Base-by-base conservation (phyloP, 495 filamentous ascomycete species). In the Lasiosphaeria hispida region DNA sequence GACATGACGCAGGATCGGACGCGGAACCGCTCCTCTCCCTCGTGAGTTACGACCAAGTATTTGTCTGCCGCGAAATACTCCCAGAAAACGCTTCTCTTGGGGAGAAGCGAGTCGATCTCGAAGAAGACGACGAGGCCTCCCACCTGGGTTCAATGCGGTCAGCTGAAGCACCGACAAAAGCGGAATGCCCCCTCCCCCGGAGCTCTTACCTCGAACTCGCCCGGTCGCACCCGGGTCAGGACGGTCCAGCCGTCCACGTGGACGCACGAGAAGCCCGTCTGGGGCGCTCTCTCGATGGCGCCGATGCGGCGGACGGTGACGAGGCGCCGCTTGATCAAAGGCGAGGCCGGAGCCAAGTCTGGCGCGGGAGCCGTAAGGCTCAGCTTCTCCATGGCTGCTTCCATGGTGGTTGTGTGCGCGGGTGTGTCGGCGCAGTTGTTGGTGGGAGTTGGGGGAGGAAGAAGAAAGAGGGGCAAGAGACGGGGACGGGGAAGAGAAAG, bases 31-130 rank as follows among this genome's bases (percentile, higher is more conserved):
- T 38, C 4, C n/a, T 64, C 45, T 30, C 49, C 57, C 5, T 56
- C 17, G 57, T 48, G 57, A 8, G 30, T 13, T 23, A 50, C 48
- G 35, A 34, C 48, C 18, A 30, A 35, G 10, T 34, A 14, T 10
- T 41, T 7, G 5, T 57, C 14, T n/a, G 10, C 8, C 9, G 42
- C 41, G 39, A 64, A 41, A 14, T 54, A 44, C 10, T 64, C 48
- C 57, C 57, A 63, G 11, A 60, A 64, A 6, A 50, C 18, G 40
- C 23, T 13, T 4, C 2, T 18, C 1, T 15, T 45, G 19, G 66
- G 66, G 14, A 69, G 33, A 42, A 68, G 61, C 0, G 42, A 57
- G 34, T 68, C 65, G 11, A 68, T 66, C 39, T 68, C 60, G 42
- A 66, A 54, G 18, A 53, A 68, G 13, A 68, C 45, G 10, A 68